These are phyloP conservation scores for Trypanosoma conorhini DNA, from an alignment of 208 protist genomes.

Conservation along the genomic window DNA sequence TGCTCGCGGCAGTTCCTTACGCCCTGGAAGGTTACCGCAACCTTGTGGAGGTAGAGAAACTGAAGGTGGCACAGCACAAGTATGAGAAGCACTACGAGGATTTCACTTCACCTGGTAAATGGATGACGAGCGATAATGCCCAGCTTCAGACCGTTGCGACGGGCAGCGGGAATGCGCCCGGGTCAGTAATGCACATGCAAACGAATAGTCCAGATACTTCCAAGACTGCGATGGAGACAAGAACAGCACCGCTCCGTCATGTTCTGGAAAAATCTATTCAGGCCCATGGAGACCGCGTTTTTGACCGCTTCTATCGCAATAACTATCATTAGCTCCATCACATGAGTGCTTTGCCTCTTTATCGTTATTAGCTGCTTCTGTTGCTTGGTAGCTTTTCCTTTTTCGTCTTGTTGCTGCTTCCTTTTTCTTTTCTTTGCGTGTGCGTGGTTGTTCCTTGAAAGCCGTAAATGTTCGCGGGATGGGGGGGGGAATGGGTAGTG, in stretches of 20 bases:
- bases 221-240: conserved; percentile 71
- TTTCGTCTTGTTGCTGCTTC: background rate
- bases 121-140: conserved; percentile 77
- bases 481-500: too few relatives aligned
- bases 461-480: background rate
- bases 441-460: background rate
- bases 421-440: conserved; percentile 1
- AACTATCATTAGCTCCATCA: conserved; percentile 54
- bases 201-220: conserved; percentile 44
- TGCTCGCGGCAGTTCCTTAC: conserved; percentile 63
- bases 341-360: background rate
- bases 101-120: conserved; percentile 78
- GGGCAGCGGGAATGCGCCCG: conserved; percentile 64
- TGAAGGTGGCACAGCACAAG: conserved; percentile 88
- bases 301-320: conserved; percentile 85
- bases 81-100: conserved; percentile 90
- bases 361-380: background rate
- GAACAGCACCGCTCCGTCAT: conserved; percentile 56
- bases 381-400: background rate
- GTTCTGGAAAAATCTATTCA: conserved; percentile 68
- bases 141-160: conserved; percentile 77
- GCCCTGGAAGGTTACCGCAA: conserved; percentile 72
- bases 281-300: conserved; percentile 78
- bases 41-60: conserved; percentile 84
- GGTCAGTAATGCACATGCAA: conserved; percentile 65